These are phyloP conservation scores for Nakazawaea sp. DNA, from an alignment of 805 yeast genomes.

Conservation along the genomic window DNA sequence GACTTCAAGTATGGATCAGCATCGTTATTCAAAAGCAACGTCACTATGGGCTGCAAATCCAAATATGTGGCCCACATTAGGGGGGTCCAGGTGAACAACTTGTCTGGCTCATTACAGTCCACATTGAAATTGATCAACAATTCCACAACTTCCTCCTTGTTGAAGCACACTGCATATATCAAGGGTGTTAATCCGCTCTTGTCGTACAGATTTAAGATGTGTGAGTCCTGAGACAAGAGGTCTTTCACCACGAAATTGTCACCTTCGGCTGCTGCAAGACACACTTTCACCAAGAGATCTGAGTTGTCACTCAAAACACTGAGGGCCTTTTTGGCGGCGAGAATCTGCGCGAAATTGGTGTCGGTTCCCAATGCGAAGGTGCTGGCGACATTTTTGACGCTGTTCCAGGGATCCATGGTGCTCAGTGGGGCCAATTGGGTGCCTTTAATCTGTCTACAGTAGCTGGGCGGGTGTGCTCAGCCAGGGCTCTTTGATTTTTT, in stretches of 20 bases:
- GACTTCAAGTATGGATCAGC: constrained; percentile 49
- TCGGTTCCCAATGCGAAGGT: constrained; percentile 18
- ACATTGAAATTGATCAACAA: constrained; percentile 34
- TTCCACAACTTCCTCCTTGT: constrained; percentile 41
- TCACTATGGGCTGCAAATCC: constrained; percentile 47
- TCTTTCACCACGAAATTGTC: constrained; percentile 23
- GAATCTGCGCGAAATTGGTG: constrained; percentile 22
- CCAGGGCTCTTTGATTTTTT: not conserved
- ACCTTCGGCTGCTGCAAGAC: constrained; percentile 32
- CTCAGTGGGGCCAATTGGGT: not conserved
- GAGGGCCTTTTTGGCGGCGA: constrained; percentile 30
- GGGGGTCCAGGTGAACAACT: constrained; percentile 52
- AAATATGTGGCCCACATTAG: constrained; percentile 83
- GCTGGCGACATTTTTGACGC: constrained; percentile 14
- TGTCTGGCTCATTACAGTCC: constrained; percentile 46
- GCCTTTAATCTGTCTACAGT: too few relatives aligned
- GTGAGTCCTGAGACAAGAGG: constrained; percentile 16
- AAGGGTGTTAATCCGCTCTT: constrained; percentile 38
- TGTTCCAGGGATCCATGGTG: constrained; percentile 23
- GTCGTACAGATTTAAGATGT: constrained; percentile 23
- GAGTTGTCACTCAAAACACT: constrained; percentile 20
- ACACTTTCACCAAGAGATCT: constrained; percentile 25
- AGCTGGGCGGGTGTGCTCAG: too few relatives aligned
- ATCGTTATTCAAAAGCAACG: constrained; percentile 50
- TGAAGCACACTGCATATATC: constrained; percentile 50